phyloP scores from a whole-genome alignment of 192 early-diverging fungal genomes.

The Thamnidium elegans region DNA sequence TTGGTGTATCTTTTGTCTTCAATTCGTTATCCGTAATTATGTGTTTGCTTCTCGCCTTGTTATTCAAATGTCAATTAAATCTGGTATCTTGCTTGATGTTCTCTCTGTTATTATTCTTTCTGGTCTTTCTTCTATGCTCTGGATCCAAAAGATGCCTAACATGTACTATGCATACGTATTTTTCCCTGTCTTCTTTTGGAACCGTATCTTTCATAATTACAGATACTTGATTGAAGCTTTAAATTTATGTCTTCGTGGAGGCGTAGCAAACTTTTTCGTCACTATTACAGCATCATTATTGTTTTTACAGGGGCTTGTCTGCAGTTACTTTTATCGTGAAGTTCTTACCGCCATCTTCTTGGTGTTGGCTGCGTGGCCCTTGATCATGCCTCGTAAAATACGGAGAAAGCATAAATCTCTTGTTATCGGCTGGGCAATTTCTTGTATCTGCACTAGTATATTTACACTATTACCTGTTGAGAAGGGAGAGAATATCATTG shows the following conservation, averaged over 20 bases:
- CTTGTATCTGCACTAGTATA: conserved; percentile 70
- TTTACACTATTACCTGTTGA: conserved; percentile 92
- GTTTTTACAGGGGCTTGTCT: conserved; percentile 76
- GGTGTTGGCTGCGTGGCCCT: conserved; percentile 66
- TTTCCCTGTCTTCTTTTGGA: conserved; percentile 90
- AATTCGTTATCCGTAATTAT: conserved; percentile 74
- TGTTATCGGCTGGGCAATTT: conserved; percentile 61
- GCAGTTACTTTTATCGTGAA: conserved; percentile 80
- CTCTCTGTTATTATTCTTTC: background rate
- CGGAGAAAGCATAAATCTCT: conserved; percentile 43
- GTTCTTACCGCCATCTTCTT: conserved; percentile 63
- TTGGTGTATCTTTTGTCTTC: conserved; percentile 83
- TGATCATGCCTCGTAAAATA: conserved; percentile 52
- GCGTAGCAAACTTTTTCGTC: conserved; percentile 28
- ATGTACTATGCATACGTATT: conserved; percentile 87
- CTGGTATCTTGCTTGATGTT: conserved; percentile 10
- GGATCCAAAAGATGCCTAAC: conserved; percentile 69
- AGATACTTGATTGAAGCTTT: conserved; percentile 27
- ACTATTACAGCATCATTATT: conserved; percentile 56
- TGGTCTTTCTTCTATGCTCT: conserved; percentile 56
- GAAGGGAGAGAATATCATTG: conserved; percentile 64
- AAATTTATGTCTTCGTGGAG: conserved; percentile 15
- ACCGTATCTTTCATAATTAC: conserved; percentile 47
- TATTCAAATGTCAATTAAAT: background rate
- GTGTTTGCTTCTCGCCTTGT: conserved; percentile 26